phyloP scores from a whole-genome alignment of 2,329 filamentous ascomycete genomes.

The Cytospora chrysosperma region DNA sequence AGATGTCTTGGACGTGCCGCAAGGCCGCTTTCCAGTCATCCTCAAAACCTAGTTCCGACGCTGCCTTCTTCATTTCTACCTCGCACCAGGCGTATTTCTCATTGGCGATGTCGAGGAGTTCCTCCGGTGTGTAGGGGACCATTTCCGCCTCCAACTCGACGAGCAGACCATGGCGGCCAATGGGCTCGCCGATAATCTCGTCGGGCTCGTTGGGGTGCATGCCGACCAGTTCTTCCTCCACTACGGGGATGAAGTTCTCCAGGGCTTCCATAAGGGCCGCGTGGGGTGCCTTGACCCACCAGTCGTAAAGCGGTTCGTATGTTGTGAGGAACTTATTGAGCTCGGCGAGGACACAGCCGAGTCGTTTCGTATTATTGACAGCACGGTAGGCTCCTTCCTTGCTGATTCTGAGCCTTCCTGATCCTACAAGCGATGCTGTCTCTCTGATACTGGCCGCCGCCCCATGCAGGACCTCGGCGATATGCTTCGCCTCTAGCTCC shows the following conservation, averaged over 20 bases:
- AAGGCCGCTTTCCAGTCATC: conserved; percentile 53
- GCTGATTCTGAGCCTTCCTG: conserved; percentile 36
- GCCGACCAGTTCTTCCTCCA: conserved; percentile 46
- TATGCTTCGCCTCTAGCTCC: conserved; percentile 40
- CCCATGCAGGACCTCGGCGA: conserved; percentile 43
- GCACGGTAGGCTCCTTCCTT: conserved; percentile 48
- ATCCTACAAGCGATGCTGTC: conserved; percentile 37
- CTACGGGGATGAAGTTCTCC: conserved; percentile 34
- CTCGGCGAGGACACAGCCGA: conserved; percentile 45
- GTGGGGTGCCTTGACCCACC: conserved; percentile 53
- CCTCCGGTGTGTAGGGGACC: conserved; percentile 58
- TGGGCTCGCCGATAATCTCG: conserved; percentile 56
- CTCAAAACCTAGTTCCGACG: conserved; percentile 46
- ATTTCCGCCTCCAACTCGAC: conserved; percentile 55
- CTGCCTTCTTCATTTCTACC: conserved; percentile 51
- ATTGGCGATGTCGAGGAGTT: conserved; percentile 51
- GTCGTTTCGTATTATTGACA: conserved; percentile 39
- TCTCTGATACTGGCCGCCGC: conserved; percentile 35
- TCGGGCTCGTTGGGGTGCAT: conserved; percentile 43
- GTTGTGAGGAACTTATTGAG: conserved; percentile 51
- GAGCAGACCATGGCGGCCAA: conserved; percentile 50
- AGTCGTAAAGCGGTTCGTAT: conserved; percentile 57
- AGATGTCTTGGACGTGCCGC: conserved; percentile 55
- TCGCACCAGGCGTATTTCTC: conserved; percentile 57
- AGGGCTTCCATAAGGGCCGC: conserved; percentile 39